Percentiles rank a stretch among this genome's conserved stretches.
Conservation (phyloP, 73 alveolate species). For the Chromera velia region DNA sequence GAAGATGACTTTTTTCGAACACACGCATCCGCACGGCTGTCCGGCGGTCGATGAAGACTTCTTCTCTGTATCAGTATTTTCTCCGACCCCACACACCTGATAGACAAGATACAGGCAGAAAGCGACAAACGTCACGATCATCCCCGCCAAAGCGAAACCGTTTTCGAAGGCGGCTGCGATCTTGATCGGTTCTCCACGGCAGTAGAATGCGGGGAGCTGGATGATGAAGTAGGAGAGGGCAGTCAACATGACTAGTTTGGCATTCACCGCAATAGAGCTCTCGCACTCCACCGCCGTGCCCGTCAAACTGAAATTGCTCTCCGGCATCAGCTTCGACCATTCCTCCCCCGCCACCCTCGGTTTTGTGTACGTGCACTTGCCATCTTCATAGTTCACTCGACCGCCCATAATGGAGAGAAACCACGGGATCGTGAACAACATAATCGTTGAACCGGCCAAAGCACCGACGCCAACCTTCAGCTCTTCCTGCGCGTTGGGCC, state of each 20-base stretch:
- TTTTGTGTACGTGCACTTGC: neutral
- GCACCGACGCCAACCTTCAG: conserved; percentile 32
- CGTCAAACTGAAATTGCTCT: neutral
- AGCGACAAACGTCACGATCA: neutral
- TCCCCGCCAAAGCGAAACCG: neutral
- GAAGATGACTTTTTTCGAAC: too few relatives aligned
- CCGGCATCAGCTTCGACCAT: neutral
- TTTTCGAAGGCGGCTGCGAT: too few relatives aligned
- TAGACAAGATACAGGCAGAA: neutral
- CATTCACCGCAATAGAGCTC: conserved; percentile 13
- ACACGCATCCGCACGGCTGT: too few relatives aligned
- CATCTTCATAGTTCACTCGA: neutral
- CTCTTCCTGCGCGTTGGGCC: neutral
- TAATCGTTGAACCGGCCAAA: conserved; percentile 35
- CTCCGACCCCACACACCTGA: too few relatives aligned
- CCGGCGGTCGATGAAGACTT: too few relatives aligned
- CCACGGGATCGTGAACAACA: conserved; percentile 41
- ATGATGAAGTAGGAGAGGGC: conserved; percentile 9
- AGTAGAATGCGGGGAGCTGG: too few relatives aligned
- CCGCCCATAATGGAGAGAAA: conserved; percentile 6
- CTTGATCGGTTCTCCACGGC: too few relatives aligned
- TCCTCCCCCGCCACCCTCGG: neutral
- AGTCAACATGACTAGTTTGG: conserved; percentile 26
- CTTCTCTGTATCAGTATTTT: too few relatives aligned
- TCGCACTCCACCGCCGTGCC: neutral